Conservation (phyloP, 2,329 filamentous ascomycete genomes). For the Periconia sp. region DNA sequence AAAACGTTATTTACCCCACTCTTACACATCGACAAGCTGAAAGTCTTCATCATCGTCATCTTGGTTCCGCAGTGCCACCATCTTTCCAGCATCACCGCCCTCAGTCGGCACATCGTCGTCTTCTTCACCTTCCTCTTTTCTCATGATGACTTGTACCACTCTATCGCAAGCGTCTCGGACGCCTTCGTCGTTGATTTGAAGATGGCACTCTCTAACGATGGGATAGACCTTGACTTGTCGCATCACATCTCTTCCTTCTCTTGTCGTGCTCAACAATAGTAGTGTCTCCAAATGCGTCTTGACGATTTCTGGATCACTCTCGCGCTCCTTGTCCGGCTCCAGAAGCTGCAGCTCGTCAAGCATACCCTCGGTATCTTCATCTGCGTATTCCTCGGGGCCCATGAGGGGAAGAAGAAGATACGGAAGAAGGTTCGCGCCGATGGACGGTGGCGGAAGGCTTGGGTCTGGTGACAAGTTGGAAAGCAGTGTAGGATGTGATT, state of each 20-base stretch:
- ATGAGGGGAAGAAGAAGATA: constrained; percentile 88
- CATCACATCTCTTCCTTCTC: constrained; percentile 72
- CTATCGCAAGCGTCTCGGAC: constrained; percentile 85
- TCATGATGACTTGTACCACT: constrained; percentile 84
- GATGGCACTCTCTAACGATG: constrained; percentile 82
- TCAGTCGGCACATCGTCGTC: constrained; percentile 45
- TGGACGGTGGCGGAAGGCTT: constrained; percentile 51
- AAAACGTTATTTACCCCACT: background rate
- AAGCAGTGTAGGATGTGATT: constrained; percentile 71
- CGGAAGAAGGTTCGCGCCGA: constrained; percentile 78
- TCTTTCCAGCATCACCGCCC: constrained; percentile 21
- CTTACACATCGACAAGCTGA: constrained; percentile 38
- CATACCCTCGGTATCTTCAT: constrained; percentile 85
- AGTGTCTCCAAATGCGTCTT: constrained; percentile 89
- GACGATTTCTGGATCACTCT: constrained; percentile 74
- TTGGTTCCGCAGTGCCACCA: constrained; percentile 31
- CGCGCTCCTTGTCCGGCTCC: constrained; percentile 84
- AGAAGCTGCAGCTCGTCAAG: constrained; percentile 86
- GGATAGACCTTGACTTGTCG: constrained; percentile 82
- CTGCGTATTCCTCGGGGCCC: constrained; percentile 82
- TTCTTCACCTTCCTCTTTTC: constrained; percentile 69
- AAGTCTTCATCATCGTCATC: constrained; percentile 40
- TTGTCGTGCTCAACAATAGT: constrained; percentile 77
- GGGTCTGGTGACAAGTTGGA: constrained; percentile 40
- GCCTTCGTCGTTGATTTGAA: constrained; percentile 73